These are phyloP conservation scores for Coemansia sp. DNA, from an alignment of 192 early-diverging fungal species.

Conservation along the genomic window DNA sequence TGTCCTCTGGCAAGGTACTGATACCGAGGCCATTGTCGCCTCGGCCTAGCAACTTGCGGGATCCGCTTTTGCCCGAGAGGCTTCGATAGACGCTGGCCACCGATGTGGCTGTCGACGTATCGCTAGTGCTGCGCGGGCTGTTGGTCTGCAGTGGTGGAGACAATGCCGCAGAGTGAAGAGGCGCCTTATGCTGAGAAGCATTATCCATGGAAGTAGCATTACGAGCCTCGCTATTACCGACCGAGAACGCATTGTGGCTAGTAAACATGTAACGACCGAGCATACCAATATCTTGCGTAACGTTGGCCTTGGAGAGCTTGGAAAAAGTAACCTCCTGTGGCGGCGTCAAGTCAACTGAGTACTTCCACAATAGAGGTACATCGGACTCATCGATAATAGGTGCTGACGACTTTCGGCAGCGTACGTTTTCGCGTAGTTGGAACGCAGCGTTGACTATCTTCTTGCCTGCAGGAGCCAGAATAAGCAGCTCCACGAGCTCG, in stretches of 20 bases:
- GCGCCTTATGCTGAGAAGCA: not conserved
- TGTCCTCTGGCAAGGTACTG: not conserved
- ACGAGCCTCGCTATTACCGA: not conserved
- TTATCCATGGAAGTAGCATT: not conserved
- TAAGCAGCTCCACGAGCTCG: slow-evolving; percentile 51
- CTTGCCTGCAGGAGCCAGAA: slow-evolving; percentile 43
- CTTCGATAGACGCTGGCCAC: slow-evolving; percentile 5
- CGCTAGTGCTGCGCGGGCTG: slow-evolving; percentile 27
- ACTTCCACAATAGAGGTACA: slow-evolving; percentile 55
- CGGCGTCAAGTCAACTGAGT: slow-evolving; percentile 38
- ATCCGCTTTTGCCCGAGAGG: not conserved
- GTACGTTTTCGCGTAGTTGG: slow-evolving; percentile 52
- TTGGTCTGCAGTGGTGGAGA: not conserved
- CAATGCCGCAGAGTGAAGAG: not conserved
- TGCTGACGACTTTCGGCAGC: slow-evolving; percentile 56
- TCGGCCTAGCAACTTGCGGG: slow-evolving; percentile 8
- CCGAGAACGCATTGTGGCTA: slow-evolving; percentile 10
- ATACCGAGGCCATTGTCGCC: slow-evolving; percentile 36
- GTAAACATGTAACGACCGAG: slow-evolving; percentile 51
- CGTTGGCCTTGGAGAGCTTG: slow-evolving; percentile 45
- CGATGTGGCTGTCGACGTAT: slow-evolving; percentile 4
- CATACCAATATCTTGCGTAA: slow-evolving; percentile 51
- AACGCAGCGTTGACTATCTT: slow-evolving; percentile 41
- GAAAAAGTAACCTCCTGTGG: slow-evolving; percentile 40
- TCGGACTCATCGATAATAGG: slow-evolving; percentile 58